Conservation (phyloP, 2,329 filamentous ascomycete species). For the Epichloe typhina region DNA sequence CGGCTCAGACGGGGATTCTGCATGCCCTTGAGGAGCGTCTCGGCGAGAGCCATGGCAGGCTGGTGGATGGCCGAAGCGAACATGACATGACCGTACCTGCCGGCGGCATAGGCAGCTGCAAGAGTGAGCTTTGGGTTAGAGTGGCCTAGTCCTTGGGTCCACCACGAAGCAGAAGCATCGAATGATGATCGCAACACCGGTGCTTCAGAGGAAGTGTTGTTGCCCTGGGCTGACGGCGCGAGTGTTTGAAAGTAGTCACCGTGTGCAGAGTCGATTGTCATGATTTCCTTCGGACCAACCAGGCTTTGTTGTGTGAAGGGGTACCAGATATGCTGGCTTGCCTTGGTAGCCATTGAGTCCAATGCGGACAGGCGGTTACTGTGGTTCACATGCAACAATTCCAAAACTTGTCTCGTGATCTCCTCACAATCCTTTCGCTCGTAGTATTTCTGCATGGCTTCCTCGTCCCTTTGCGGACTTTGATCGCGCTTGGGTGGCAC, state of each 20-base stretch:
- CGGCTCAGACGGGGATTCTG: conserved; percentile 52
- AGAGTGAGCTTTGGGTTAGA: conserved; percentile 59
- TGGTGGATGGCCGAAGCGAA: conserved; percentile 71
- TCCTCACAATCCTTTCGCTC: conserved; percentile 25
- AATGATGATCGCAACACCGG: conserved; percentile 42
- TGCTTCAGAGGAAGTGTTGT: not conserved
- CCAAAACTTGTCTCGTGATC: conserved; percentile 31
- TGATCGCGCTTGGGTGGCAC: conserved; percentile 40
- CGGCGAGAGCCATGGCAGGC: conserved; percentile 57
- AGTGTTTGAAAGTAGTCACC: conserved; percentile 64
- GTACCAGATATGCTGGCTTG: conserved; percentile 63
- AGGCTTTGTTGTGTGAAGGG: conserved; percentile 72
- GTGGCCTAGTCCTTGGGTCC: conserved; percentile 80
- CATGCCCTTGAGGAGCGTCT: conserved; percentile 45
- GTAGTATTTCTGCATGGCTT: conserved; percentile 54
- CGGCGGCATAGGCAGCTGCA: conserved; percentile 67
- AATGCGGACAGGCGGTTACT: conserved; percentile 42
- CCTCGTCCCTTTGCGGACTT: conserved; percentile 32
- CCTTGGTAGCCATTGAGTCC: conserved; percentile 46
- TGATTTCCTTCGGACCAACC: conserved; percentile 48
- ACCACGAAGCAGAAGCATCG: conserved; percentile 80
- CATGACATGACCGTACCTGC: conserved; percentile 80
- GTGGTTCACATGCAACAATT: conserved; percentile 40
- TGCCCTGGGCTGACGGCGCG: not conserved
- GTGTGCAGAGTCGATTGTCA: conserved; percentile 67